Conservation (phyloP, 2,329 filamentous ascomycete genomes). For the Westerdykella aurantiaca region DNA sequence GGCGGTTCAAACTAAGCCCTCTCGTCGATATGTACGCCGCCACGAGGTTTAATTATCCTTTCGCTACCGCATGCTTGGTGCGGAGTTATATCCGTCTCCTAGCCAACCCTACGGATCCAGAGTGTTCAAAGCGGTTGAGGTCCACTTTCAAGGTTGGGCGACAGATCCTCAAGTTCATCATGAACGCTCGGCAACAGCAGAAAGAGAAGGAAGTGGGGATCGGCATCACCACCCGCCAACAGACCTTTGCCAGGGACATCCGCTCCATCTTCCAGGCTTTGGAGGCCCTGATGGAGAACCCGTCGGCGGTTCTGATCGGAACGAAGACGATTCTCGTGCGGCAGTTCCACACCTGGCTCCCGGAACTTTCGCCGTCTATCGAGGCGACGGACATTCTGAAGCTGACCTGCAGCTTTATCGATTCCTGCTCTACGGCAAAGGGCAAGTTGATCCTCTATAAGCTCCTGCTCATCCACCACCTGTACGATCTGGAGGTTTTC, state of each 20-base stretch:
- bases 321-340: conserved; percentile 94
- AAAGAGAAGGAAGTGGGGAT: conserved; percentile 83
- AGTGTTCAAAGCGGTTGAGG: conserved; percentile 76
- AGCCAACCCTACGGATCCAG: conserved; percentile 73
- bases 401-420: conserved; percentile 88
- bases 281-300: conserved; percentile 82
- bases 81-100: conserved; percentile 80
- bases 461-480: conserved; percentile 86
- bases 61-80: conserved; percentile 81
- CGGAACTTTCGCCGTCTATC: conserved; percentile 73
- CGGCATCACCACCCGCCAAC: conserved; percentile 66
- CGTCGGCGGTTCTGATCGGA: conserved; percentile 78
- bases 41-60: conserved; percentile 84
- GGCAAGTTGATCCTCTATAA: conserved; percentile 91
- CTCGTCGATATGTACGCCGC: conserved; percentile 89
- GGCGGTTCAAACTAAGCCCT: conserved; percentile 84
- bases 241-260: conserved; percentile 76
- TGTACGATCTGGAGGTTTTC: conserved; percentile 77
- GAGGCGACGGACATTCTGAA: conserved; percentile 80
- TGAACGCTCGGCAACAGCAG: conserved; percentile 79
- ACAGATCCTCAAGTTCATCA: conserved; percentile 91
- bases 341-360: conserved; percentile 96
- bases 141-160: conserved; percentile 92
- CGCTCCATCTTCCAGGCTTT: conserved; percentile 84
- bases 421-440: conserved; percentile 79